Evolutionary conservation across 768 basidiomycete species (phyloP).

Genomic region (Rhodotorula babjevae): DNA sequence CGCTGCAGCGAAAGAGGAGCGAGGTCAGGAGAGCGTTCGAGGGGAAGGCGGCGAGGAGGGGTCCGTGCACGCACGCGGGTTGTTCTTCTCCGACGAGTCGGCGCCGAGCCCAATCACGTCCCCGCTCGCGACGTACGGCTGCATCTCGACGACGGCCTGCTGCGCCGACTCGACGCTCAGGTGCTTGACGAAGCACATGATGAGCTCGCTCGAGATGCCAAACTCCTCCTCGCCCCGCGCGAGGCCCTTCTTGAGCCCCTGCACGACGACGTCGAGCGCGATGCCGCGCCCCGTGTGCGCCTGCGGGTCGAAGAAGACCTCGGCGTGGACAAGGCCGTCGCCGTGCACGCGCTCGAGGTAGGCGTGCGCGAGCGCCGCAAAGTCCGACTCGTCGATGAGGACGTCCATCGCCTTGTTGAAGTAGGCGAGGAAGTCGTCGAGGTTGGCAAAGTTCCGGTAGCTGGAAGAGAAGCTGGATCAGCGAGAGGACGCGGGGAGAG

Average conservation of each 20-base stretch:
- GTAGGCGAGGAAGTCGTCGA: conserved; percentile 40
- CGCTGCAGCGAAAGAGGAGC: neutral
- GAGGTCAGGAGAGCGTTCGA: neutral
- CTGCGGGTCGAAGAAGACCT: conserved; percentile 38
- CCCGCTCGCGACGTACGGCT: conserved; percentile 31
- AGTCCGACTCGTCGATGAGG: conserved; percentile 35
- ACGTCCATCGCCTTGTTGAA: conserved; percentile 39
- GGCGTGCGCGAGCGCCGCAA: conserved; percentile 31
- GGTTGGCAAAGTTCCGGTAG: conserved; percentile 37
- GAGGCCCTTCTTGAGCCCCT: conserved; percentile 38
- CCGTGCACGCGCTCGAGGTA: conserved; percentile 32
- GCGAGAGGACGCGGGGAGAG: too few relatives aligned
- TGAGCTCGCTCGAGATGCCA: conserved; percentile 35
- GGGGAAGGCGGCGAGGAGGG: neutral
- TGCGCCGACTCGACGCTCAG: conserved; percentile 23
- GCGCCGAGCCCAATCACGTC: conserved; percentile 36
- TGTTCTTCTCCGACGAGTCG: conserved; percentile 30
- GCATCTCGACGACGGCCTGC: conserved; percentile 22
- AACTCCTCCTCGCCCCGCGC: conserved; percentile 30
- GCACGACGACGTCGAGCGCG: conserved; percentile 27
- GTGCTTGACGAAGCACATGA: conserved; percentile 40
- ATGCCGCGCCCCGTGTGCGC: conserved; percentile 38
- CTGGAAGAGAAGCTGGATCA: neutral
- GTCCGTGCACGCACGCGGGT: conserved; percentile 13
- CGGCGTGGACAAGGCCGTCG: conserved; percentile 38